Base-by-base conservation (phyloP, 768 basidiomycete species). In the Fomitopsis serialis region DNA sequence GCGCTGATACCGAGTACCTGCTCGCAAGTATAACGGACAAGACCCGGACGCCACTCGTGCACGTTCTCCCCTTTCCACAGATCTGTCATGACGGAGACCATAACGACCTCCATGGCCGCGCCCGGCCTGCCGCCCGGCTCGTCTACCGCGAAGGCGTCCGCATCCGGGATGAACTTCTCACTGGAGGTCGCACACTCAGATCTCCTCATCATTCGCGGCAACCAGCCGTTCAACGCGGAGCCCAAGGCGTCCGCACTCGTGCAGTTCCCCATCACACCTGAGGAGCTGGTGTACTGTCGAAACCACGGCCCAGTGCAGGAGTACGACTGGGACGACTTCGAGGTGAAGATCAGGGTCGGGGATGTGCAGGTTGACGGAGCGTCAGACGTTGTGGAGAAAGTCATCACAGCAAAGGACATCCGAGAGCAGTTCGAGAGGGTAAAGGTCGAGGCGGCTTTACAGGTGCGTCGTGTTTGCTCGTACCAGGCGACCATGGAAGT, bases 201-300 rank as follows among this genome's bases (percentile, higher is more conserved):
- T 13, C 66, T 72, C 11, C 72, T 85, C 34, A 56, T 70, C 46
- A 66, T 82, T 9, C 76, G 78, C 56, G 58, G 74, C 61, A 10
- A 71, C 7, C 60, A 75, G 10, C 87, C 87, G 1, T 81, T 81
- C 71, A 89, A 90, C 62, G 86, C 87, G 15, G 87, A 90, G 58
- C 83, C 87, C 1, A 68, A 72, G 1, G 76, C 75, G 5, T 65
- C 75, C 37, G 74, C 77, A n/a, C 74, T 89, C 15, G 76, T 81
- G 17, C 78, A 83, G 59, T 83, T 82, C 61, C 64, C 75, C 7
- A 55, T 80, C 52, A 89, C 87, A 0, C 86, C 87, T 1, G 76
- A 78, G 50, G 77, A 77, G 45, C 71, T 84, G 19, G 72, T 83
- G 11, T 90, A 87, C 61, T 81, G 80, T 54, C 79, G 88, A 37